Percentiles rank a stretch among this genome's conserved stretches.
Evolutionary conservation across 1,284 basidiomycete species (phyloP).

Genomic region (Ustilago curta): DNA sequence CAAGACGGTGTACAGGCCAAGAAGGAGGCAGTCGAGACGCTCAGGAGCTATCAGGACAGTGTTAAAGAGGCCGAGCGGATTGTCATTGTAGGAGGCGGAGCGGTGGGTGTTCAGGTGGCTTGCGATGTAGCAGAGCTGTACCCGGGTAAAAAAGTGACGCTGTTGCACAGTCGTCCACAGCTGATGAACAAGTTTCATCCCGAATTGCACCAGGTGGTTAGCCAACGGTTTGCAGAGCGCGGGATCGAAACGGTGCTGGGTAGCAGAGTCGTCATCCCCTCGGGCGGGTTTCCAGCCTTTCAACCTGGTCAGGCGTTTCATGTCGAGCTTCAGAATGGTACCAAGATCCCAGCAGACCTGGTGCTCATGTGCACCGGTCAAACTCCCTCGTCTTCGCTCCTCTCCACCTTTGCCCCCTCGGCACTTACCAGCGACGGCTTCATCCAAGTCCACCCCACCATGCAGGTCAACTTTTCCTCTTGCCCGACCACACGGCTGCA

Average conservation of each 20-base stretch:
- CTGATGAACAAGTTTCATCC: constrained; percentile 51
- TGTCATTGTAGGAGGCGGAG: constrained; percentile 66
- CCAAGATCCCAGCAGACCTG: constrained; percentile 28
- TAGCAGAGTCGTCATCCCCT: constrained; percentile 25
- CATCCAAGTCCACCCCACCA: constrained; percentile 44
- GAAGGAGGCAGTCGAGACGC: constrained; percentile 47
- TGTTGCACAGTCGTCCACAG: constrained; percentile 46
- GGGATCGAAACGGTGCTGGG: constrained; percentile 22
- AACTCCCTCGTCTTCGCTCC: constrained; percentile 37
- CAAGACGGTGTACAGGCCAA: constrained; percentile 36
- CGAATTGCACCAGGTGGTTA: constrained; percentile 33
- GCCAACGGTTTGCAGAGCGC: constrained; percentile 14
- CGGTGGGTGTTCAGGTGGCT: constrained; percentile 65
- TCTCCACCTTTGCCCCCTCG: constrained; percentile 22
- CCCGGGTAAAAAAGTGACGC: constrained; percentile 39
- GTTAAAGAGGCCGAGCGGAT: constrained; percentile 53
- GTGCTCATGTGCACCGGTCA: constrained; percentile 54
- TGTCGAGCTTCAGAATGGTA: constrained; percentile 30
- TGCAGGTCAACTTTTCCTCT: constrained; percentile 27
- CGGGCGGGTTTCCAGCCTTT: constrained; percentile 22
- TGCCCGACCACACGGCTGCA: neutral
- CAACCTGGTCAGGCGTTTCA: constrained; percentile 14
- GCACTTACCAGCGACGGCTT: constrained; percentile 29
- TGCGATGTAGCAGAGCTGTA: constrained; percentile 62
- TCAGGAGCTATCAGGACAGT: constrained; percentile 49